These are phyloP conservation scores for Tetracladium setigerum DNA, from an alignment of 495 filamentous ascomycete species.

Conservation along the genomic window DNA sequence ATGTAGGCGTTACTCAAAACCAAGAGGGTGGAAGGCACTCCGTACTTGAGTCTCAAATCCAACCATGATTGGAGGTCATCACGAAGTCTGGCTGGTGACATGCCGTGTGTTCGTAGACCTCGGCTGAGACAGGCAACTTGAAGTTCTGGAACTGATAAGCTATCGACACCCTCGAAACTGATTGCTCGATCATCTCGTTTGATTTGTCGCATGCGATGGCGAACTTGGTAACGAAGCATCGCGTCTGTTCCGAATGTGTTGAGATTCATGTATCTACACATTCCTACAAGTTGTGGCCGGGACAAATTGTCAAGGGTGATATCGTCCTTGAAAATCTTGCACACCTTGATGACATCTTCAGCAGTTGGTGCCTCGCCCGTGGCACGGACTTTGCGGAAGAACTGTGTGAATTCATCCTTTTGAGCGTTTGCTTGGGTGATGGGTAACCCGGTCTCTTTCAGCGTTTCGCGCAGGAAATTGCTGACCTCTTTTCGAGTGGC, in stretches of 20 bases:
- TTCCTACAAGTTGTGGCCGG: slow-evolving; percentile 89
- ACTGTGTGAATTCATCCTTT: slow-evolving; percentile 91
- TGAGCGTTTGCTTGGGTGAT: slow-evolving; percentile 78
- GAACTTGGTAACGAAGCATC: slow-evolving; percentile 96
- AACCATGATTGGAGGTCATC: slow-evolving; percentile 95
- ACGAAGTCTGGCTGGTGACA: slow-evolving; percentile 77
- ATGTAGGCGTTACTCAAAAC: slow-evolving; percentile 97
- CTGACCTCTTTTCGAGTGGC: slow-evolving; percentile 91
- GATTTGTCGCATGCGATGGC: slow-evolving; percentile 97
- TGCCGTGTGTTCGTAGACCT: slow-evolving; percentile 85
- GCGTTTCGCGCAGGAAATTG: slow-evolving; percentile 77
- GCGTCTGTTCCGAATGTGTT: slow-evolving; percentile 94
- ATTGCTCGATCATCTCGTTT: slow-evolving; percentile 97
- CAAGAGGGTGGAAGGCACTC: slow-evolving; percentile 87
- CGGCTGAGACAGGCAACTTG: slow-evolving; percentile 86
- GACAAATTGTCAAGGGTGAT: slow-evolving; percentile 96
- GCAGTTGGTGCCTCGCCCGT: slow-evolving; percentile 84
- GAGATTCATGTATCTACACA: slow-evolving; percentile 98
- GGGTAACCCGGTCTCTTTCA: slow-evolving; percentile 88
- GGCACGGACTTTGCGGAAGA: slow-evolving; percentile 92
- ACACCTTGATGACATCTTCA: slow-evolving; percentile 94
- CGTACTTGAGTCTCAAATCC: slow-evolving; percentile 85
- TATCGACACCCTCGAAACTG: slow-evolving; percentile 88
- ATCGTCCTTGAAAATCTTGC: slow-evolving; percentile 99
- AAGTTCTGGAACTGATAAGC: slow-evolving; percentile 84